Evolutionary conservation across 805 yeast genomes (phyloP).

Genomic region (Schwanniomyces pseudopolymorphus): DNA sequence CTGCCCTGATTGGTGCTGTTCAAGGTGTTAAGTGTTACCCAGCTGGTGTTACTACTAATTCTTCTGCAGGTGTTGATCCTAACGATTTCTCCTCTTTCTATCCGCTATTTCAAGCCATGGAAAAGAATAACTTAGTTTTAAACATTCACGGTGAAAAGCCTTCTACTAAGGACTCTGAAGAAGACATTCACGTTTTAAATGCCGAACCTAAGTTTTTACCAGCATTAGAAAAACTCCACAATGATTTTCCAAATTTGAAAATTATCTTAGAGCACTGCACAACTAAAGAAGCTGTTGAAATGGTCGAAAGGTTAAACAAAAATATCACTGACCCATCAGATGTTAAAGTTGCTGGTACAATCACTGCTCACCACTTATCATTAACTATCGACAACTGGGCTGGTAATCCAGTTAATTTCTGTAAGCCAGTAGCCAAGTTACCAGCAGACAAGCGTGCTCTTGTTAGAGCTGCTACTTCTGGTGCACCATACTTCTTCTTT

Average conservation of each 20-base stretch:
- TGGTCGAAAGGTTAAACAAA: slow-evolving; percentile 59
- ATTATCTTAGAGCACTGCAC: slow-evolving; percentile 95
- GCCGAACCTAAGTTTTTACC: slow-evolving; percentile 95
- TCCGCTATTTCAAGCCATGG: slow-evolving; percentile 88
- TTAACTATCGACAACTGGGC: slow-evolving; percentile 95
- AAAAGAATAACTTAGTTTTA: slow-evolving; percentile 70
- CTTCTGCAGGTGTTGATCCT: slow-evolving; percentile 87
- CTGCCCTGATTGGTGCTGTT: slow-evolving; percentile 66
- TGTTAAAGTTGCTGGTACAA: slow-evolving; percentile 80
- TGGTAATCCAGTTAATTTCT: slow-evolving; percentile 90
- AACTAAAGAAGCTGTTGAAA: slow-evolving; percentile 80
- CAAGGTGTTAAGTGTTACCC: slow-evolving; percentile 96
- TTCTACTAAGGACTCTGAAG: slow-evolving; percentile 43
- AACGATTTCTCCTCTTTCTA: slow-evolving; percentile 87
- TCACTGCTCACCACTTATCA: slow-evolving; percentile 92
- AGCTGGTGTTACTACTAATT: slow-evolving; percentile 99
- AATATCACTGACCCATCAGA: slow-evolving; percentile 24
- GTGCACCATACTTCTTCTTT: slow-evolving; percentile 89
- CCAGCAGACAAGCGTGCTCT: slow-evolving; percentile 82
- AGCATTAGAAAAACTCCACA: slow-evolving; percentile 73
- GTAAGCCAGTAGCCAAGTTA: slow-evolving; percentile 96
- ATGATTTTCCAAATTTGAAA: slow-evolving; percentile 80
- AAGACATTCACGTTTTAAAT: slow-evolving; percentile 82
- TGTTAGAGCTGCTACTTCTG: slow-evolving; percentile 85
- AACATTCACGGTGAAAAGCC: slow-evolving; percentile 98